Conservation (phyloP, 805 yeast species). For the Lachancea kluyveri region DNA sequence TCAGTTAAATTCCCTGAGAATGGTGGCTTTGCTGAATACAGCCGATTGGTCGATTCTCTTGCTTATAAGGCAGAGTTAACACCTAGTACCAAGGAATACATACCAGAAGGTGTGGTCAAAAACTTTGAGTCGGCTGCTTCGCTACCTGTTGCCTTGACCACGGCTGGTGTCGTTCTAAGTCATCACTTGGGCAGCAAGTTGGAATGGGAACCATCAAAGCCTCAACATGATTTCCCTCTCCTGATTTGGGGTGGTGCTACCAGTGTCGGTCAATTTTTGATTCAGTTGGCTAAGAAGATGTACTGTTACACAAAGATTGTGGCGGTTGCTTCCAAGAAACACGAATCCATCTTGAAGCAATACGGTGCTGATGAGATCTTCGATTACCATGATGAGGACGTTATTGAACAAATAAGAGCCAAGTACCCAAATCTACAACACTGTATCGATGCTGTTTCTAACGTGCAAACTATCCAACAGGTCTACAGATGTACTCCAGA, state of each 20-base stretch:
- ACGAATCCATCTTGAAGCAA: conserved; percentile 35
- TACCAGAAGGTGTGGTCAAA: conserved; percentile 29
- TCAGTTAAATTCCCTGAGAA: conserved; percentile 33
- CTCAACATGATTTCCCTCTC: conserved; percentile 35
- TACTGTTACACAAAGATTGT: conserved; percentile 38
- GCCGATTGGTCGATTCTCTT: conserved; percentile 32
- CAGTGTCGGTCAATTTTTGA: conserved; percentile 50
- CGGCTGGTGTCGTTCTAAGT: conserved; percentile 39
- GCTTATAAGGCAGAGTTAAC: conserved; percentile 12
- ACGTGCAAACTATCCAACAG: conserved; percentile 25
- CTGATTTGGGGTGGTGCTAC: conserved; percentile 68
- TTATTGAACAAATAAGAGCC: conserved; percentile 36
- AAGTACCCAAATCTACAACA: conserved; percentile 27
- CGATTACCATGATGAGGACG: conserved; percentile 45
- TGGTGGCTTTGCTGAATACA: conserved; percentile 59
- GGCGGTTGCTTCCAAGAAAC: conserved; percentile 45
- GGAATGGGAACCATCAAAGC: conserved; percentile 20
- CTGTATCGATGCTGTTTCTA: conserved; percentile 33
- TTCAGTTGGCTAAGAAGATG: conserved; percentile 51
- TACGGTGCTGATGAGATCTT: conserved; percentile 47
- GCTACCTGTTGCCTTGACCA: conserved; percentile 45
- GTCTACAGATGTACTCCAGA: conserved; percentile 33
- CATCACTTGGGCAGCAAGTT: conserved; percentile 20
- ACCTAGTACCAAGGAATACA: conserved; percentile 7
- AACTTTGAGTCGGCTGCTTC: conserved; percentile 63